Percentiles rank a stretch among this genome's conserved stretches.
Evolutionary conservation across 768 basidiomycete species (phyloP).

Genomic region (Cystobasidiopsis lactophilus): DNA sequence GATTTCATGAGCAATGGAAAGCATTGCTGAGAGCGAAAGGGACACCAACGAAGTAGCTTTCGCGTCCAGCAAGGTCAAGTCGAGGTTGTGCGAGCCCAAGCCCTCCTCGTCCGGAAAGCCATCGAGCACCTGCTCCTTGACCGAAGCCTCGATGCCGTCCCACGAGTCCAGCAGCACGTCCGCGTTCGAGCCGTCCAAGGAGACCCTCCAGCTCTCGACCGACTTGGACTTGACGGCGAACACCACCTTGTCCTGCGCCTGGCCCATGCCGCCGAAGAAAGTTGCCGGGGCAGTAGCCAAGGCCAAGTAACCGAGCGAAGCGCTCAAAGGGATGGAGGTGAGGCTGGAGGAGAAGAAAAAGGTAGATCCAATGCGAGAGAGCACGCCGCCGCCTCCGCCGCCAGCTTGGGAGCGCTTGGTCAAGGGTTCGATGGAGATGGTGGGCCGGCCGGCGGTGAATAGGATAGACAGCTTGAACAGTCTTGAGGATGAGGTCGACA

Average conservation of each 20-base stretch:
- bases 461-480: slow-evolving; percentile 21
- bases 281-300: slow-evolving; percentile 14
- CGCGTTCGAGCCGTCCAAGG: background rate
- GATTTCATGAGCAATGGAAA: background rate
- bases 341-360: slow-evolving; percentile 8
- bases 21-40: background rate
- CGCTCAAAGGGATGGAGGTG: slow-evolving; percentile 9
- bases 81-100: too few species aligned
- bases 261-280: slow-evolving; percentile 6
- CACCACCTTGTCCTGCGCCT: slow-evolving; percentile 16
- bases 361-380: background rate
- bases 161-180: slow-evolving; percentile 10
- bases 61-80: too few species aligned
- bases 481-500: slow-evolving; percentile 20
- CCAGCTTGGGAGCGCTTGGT: too few species aligned
- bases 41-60: too few species aligned
- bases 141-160: slow-evolving; percentile 7
- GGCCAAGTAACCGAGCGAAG: slow-evolving; percentile 13
- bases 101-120: background rate
- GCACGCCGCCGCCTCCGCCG: background rate
- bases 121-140: slow-evolving; percentile 11
- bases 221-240: slow-evolving; percentile 16
- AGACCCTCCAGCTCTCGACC: slow-evolving; percentile 14
- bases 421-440: slow-evolving; percentile 16
- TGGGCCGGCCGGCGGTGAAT: slow-evolving; percentile 19